phyloP scores from a whole-genome alignment of 148 eudicot species.

The Persicaria tinctoria region DNA sequence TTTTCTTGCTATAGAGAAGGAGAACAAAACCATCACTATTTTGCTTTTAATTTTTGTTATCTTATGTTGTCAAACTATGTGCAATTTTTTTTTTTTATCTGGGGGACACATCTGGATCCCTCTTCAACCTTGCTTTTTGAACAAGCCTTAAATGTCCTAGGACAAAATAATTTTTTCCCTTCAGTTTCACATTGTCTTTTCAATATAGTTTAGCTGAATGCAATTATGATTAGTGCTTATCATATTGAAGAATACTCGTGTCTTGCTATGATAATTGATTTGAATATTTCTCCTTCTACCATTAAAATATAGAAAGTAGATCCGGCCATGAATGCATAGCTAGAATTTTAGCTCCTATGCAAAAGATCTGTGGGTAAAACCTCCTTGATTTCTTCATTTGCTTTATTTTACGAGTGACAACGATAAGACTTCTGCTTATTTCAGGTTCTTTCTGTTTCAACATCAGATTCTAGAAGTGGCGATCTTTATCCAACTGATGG shows the following conservation, averaged over 20 bases:
- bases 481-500: slow-evolving; percentile 39
- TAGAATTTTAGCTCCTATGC: neutral
- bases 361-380: neutral
- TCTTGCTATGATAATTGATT: neutral
- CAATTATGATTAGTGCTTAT: neutral
- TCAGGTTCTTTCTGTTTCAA: slow-evolving; percentile 78
- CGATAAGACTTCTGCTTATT: slow-evolving; percentile 9
- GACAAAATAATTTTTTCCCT: neutral
- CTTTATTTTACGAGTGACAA: slow-evolving; percentile 2
- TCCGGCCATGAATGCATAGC: neutral
- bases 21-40: no score
- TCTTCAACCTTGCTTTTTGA: neutral
- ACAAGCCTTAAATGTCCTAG: neutral
- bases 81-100: neutral
- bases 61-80: neutral
- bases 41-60: no score
- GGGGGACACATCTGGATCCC: neutral
- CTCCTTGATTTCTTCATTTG: neutral
- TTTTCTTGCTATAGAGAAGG: no score
- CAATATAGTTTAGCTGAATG: neutral
- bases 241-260: neutral
- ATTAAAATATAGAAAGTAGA: neutral
- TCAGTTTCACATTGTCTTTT: neutral
- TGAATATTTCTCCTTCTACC: neutral
- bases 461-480: slow-evolving; percentile 30